Conservation (phyloP, 257 asterid species). For the Ocimum tenuiflorum region DNA sequence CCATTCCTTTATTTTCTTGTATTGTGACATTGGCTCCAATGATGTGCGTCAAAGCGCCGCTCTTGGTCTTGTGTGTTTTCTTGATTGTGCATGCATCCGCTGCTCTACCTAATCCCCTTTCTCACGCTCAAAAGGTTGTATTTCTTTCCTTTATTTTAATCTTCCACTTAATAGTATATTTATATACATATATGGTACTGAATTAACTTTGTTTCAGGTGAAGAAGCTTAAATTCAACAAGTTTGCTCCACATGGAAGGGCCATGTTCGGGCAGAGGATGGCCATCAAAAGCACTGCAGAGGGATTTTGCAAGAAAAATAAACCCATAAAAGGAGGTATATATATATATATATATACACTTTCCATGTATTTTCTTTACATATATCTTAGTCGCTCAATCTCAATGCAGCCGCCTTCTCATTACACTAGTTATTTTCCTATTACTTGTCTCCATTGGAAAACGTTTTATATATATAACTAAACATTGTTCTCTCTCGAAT, state of each 20-base stretch:
- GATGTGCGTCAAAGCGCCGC: background rate
- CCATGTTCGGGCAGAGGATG: background rate
- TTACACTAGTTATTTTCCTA: too few relatives aligned
- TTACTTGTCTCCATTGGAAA: too few relatives aligned
- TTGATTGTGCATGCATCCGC: conserved; percentile 26
- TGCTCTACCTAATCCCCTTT: background rate
- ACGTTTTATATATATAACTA: too few relatives aligned
- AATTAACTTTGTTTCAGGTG: too few relatives aligned
- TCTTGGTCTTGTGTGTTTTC: conserved; percentile 17
- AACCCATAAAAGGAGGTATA: conserved; percentile 17
- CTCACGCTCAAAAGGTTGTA: conserved; percentile 12
- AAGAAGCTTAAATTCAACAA: background rate
- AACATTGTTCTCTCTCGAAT: too few relatives aligned
- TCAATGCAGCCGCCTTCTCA: too few relatives aligned
- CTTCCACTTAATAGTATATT: background rate
- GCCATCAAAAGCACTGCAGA: too few relatives aligned
- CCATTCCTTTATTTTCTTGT: too few relatives aligned
- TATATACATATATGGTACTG: background rate
- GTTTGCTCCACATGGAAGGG: background rate
- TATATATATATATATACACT: too few relatives aligned
- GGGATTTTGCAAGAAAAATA: background rate
- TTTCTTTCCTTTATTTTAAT: background rate
- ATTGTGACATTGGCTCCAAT: too few relatives aligned
- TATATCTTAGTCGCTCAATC: too few relatives aligned
- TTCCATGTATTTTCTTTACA: too few relatives aligned